Evolutionary conservation across 257 asterid species (phyloP), one percentile per base, ranked within the genome.

Genomic region (Solanum dulcamara): DNA sequence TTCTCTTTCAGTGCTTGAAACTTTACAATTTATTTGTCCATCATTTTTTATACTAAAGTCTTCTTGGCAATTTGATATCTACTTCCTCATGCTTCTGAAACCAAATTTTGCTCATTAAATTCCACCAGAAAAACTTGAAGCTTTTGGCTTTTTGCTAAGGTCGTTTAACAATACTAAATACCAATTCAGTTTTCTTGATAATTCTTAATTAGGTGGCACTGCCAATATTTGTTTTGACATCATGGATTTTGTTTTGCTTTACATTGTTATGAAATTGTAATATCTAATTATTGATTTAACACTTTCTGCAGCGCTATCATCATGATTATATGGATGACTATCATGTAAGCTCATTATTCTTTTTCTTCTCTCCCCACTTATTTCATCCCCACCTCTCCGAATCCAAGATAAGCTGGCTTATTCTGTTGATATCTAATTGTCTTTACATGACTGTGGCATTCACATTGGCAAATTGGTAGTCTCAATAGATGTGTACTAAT

Each of bases 281-380:
- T 81, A 12, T 70, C 64, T 28, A 48, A 88, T 53, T 81, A 57
- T 81, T 38, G 12, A 57, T 86, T 11, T 86, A 22, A 40, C 51
- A 64, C 33, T 74, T 62, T 57, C 20, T 85, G 67, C 87, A 85
- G 87, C 77, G 68, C 81, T 37, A 75, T 57, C 87, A 42, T 55
- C 87, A 22, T 28, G 87, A 85, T 40, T 85, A 40, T 8, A 22
- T 55, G 59, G 84, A 85, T 42, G 87, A 85, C 24, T 79, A 85
- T 62, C 87, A 85, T 85, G 86, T 84, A 84, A 84, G 86, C 4
- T 35, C 30, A 1, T 9, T 22, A 7, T 59, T 55, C 74, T 57
- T 48, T 24, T 40, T 60, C 37, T 24, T 13, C 40, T 28, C 72
- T 30, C 60, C 11, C 72, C 72, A 30, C 38, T 64, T 71, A 24